Evolutionary conservation across 2,329 filamentous ascomycete species (phyloP).

Genomic region (Diaporthe australafricana): DNA sequence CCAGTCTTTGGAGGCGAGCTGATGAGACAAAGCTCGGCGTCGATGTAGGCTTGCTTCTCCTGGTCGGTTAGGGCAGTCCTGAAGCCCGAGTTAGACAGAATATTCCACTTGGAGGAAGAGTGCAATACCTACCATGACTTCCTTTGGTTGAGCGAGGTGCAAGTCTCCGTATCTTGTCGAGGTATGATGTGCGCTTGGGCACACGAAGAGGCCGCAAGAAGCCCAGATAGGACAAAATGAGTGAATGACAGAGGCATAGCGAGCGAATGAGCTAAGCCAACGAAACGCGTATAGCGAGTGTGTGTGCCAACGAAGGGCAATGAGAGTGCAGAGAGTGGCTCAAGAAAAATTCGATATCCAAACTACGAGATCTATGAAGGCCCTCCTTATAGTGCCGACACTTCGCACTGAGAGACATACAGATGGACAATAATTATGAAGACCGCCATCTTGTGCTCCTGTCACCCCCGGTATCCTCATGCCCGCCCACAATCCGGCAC

Average conservation of each 20-base stretch:
- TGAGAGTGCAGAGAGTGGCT: neutral
- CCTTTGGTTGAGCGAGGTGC: neutral
- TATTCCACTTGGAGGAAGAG: no score
- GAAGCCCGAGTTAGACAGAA: neutral
- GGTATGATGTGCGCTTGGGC: neutral
- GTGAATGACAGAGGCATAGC: neutral
- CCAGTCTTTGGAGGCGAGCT: constrained; percentile 39
- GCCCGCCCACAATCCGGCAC: constrained; percentile 3
- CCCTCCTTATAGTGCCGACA: neutral
- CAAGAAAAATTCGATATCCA: neutral
- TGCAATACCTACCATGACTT: neutral
- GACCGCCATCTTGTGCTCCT: neutral
- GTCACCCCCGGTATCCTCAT: neutral
- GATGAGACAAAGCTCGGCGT: constrained; percentile 48
- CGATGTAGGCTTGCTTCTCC: constrained; percentile 46
- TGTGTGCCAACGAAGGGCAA: neutral
- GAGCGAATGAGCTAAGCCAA: neutral
- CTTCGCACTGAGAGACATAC: neutral
- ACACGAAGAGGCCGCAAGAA: neutral
- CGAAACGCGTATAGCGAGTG: neutral
- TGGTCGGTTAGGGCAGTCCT: constrained; percentile 12
- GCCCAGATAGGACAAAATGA: neutral
- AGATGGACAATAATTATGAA: neutral
- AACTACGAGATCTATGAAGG: neutral
- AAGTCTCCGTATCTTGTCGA: neutral